Conservation (phyloP, 179 eudicot genomes). For the Silene noctiflora region DNA sequence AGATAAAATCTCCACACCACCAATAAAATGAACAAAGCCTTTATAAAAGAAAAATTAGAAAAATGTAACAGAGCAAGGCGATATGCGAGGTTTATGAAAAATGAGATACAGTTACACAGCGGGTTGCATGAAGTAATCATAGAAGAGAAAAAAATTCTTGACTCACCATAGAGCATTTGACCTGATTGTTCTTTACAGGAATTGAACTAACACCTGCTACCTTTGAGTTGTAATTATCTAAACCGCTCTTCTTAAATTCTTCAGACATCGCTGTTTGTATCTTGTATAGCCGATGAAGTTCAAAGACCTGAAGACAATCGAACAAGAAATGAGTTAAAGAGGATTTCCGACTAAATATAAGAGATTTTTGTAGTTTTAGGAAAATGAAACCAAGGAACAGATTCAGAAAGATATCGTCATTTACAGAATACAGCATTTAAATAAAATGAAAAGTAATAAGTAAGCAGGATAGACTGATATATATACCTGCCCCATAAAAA, state of each 20-base stretch:
- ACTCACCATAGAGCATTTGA: conserved; percentile 26
- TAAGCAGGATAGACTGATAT: background rate
- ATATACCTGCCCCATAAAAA: conserved; percentile 48
- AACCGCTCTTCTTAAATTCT: conserved; percentile 28
- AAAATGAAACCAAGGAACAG: background rate
- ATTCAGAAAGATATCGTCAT: background rate
- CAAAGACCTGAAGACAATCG: conserved; percentile 45
- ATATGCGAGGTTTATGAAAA: background rate
- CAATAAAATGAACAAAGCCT: background rate
- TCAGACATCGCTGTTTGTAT: conserved; percentile 45
- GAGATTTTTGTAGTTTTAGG: too few relatives aligned
- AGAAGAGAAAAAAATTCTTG: background rate
- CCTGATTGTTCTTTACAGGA: conserved; percentile 17
- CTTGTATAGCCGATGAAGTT: conserved; percentile 51
- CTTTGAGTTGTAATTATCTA: conserved; percentile 25
- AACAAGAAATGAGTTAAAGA: background rate
- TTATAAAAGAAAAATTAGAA: background rate
- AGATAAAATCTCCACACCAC: background rate
- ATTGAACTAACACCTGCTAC: conserved; percentile 18
- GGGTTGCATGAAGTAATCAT: background rate
- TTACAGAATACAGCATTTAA: background rate
- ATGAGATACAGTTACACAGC: conserved; percentile 6
- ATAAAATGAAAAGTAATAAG: background rate
- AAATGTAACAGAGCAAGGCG: background rate
- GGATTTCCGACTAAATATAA: too few relatives aligned